phyloP scores from a whole-genome alignment of 2,329 filamentous ascomycete genomes.

The Diplodia intermedia region DNA sequence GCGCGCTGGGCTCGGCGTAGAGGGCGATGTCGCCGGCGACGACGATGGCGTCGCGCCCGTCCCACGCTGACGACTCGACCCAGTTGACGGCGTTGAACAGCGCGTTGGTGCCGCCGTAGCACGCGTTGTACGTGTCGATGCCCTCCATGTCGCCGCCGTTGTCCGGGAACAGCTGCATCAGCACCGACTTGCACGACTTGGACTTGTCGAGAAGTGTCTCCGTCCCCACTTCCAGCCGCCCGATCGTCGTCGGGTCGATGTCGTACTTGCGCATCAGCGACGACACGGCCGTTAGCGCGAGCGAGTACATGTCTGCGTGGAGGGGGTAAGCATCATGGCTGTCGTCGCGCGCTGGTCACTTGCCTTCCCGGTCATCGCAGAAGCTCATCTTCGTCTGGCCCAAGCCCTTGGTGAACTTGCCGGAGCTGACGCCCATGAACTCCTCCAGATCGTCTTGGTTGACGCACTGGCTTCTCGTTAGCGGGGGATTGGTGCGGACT shows the following conservation, averaged over 20 bases:
- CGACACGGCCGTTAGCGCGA: slow-evolving; percentile 59
- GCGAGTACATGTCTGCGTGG: slow-evolving; percentile 59
- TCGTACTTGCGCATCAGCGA: slow-evolving; percentile 61
- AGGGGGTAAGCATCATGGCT: background rate
- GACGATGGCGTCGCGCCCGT: slow-evolving; percentile 60
- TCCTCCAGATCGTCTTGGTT: slow-evolving; percentile 61
- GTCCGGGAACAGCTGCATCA: slow-evolving; percentile 59
- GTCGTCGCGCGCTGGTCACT: slow-evolving; percentile 20
- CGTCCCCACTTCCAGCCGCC: slow-evolving; percentile 61
- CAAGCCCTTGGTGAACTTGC: slow-evolving; percentile 62
- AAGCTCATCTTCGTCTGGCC: slow-evolving; percentile 64
- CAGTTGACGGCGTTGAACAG: slow-evolving; percentile 62
- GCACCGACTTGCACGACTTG: slow-evolving; percentile 61
- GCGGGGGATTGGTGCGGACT: no score
- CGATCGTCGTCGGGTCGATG: slow-evolving; percentile 59
- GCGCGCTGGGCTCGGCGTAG: slow-evolving; percentile 61
- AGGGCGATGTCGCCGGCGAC: slow-evolving; percentile 61
- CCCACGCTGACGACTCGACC: slow-evolving; percentile 62
- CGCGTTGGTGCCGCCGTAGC: slow-evolving; percentile 62
- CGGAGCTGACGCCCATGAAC: slow-evolving; percentile 60
- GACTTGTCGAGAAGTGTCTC: slow-evolving; percentile 63
- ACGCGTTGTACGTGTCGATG: slow-evolving; percentile 61
- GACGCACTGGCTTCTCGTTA: slow-evolving; percentile 55
- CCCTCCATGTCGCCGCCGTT: slow-evolving; percentile 61
- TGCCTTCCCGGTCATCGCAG: slow-evolving; percentile 62